Percentiles rank a stretch among this genome's conserved stretches.
Conservation (phyloP, 306 rosid genomes). For the Prunus salicina region DNA sequence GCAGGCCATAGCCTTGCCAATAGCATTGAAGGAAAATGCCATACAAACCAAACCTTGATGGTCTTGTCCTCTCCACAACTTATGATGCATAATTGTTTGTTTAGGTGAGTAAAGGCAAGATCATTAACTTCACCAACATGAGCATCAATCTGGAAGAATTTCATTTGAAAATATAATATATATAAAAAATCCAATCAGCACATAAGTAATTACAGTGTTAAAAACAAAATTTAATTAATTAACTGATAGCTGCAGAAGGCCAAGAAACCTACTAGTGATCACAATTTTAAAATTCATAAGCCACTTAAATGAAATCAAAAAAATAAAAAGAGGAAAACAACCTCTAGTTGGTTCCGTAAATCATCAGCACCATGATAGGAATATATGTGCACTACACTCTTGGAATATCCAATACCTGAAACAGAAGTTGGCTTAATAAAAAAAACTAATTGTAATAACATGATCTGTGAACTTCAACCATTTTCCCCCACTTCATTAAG, state of each 20-base stretch:
- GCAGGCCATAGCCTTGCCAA: background rate
- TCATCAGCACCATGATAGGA: conserved; percentile 17
- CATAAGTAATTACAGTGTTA: background rate
- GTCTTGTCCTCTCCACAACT: conserved; percentile 25
- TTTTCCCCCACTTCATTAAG: background rate
- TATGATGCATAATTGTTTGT: conserved; percentile 16
- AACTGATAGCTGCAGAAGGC: background rate
- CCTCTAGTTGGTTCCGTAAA: conserved; percentile 7
- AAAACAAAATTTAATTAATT: background rate
- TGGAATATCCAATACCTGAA: conserved; percentile 25
- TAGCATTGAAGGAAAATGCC: background rate
- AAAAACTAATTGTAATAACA: background rate
- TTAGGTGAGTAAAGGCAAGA: conserved; percentile 11
- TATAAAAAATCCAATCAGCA: background rate
- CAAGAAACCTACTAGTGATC: background rate
- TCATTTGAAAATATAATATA: background rate
- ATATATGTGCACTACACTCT: conserved; percentile 21
- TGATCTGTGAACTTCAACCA: background rate
- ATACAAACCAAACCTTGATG: conserved; percentile 13
- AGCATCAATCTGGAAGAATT: conserved; percentile 20
- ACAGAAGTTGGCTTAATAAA: background rate
- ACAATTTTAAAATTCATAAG: background rate
- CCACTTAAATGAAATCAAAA: background rate
- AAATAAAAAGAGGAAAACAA: background rate
- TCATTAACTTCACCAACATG: conserved; percentile 20